Evolutionary conservation across 768 basidiomycete genomes (phyloP), one percentile per base, ranked within the genome.

Genomic region (Lanmaoa rubissima): DNA sequence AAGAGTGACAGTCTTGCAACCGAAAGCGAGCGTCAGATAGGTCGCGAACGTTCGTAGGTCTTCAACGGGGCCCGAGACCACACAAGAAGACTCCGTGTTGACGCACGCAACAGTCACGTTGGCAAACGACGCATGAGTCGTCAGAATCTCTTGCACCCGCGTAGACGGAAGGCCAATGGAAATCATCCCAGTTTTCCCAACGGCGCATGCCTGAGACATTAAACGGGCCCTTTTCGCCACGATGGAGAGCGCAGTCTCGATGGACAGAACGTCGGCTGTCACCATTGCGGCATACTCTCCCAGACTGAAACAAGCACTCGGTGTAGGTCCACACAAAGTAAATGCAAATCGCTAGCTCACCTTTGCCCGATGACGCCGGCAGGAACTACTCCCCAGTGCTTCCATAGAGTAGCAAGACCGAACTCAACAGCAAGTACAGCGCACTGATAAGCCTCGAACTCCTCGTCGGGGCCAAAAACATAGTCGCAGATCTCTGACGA

Each of bases 271-370:
- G 1, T 76, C 80, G 0, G 88, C 82, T n/a, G 78, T 72, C 17
- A 85, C 84, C 40, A 90, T 78, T 11, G 86, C 88, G 9, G 83
- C 83, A 53, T 88, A 90, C 73, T 91, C 89, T 40, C 89, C 89
- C 17, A 91, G 76, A 68, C 89, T 91, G 57, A 41, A 42, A 44
- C 35, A 32, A 53, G n/a, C 6, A 4, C 8, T 69, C 13, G 43
- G 57, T 1, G 36, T 17, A 12, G 3, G 26, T 17, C 12, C 28
- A 2, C 5, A 40, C 13, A 26, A 28, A 36, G 36, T 1, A 19
- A 19, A 26, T 19, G 50, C 43, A 48, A 58, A 9, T 1, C 26
- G 12, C 42, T 11, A 38, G 65, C 77, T 54, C 48, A 89, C 89
- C 89, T 91, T 62, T 90, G 88, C 4, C 89, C 88, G 17, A 85